Conservation (phyloP, 2,329 filamentous ascomycete genomes). For the Alternaria postmessia region DNA sequence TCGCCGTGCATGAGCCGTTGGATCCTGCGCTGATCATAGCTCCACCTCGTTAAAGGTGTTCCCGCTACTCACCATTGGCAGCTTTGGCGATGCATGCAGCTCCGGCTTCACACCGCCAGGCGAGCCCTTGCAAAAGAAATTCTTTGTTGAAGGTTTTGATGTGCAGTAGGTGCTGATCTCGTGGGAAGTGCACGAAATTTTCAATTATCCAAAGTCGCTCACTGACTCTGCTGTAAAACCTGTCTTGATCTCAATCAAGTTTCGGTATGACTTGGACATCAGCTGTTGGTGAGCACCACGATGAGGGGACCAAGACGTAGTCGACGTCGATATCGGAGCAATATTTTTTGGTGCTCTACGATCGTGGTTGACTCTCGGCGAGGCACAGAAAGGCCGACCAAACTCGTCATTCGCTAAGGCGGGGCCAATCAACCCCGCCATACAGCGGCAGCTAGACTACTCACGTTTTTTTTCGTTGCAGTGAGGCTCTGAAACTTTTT, state of each 20-base stretch:
- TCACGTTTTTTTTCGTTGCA: conserved; percentile 17
- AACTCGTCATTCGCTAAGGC: conserved; percentile 14
- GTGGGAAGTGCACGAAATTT: neutral
- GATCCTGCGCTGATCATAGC: conserved; percentile 20
- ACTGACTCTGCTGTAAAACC: neutral
- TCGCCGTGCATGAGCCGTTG: conserved; percentile 14
- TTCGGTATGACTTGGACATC: neutral
- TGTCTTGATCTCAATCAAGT: neutral
- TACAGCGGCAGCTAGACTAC: conserved; percentile 16
- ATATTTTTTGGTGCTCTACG: neutral
- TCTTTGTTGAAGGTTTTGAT: neutral
- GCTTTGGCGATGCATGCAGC: conserved; percentile 21
- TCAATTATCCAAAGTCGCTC: neutral
- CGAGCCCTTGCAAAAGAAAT: conserved; percentile 3
- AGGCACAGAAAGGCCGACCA: conserved; percentile 3
- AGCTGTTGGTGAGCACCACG: neutral
- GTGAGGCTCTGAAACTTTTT: conserved; percentile 26
- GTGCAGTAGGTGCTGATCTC: neutral
- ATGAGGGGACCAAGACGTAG: neutral
- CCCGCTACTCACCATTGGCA: conserved; percentile 30
- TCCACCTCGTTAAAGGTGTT: conserved; percentile 10
- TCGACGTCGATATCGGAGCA: neutral
- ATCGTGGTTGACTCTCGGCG: conserved; percentile 2
- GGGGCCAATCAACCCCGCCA: conserved; percentile 25
- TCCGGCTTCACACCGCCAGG: conserved; percentile 16